phyloP scores from a whole-genome alignment of 352 stramenopile genomes.

The Phytophthora melonis region DNA sequence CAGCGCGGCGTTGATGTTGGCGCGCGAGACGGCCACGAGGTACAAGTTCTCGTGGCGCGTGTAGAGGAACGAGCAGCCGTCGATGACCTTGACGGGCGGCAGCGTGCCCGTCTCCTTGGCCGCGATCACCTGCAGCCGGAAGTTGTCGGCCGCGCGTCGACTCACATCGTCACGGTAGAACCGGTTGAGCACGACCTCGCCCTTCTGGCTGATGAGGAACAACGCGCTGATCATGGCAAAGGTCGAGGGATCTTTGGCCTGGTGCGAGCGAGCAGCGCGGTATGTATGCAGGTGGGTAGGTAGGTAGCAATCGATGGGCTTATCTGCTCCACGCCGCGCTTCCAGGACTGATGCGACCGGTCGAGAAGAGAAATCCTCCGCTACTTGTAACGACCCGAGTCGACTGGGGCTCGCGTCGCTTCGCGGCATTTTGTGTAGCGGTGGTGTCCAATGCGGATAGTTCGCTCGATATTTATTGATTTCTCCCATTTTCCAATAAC shows the following conservation, averaged over 20 bases:
- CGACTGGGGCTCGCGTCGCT: slow-evolving; percentile 15
- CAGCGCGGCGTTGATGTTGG: slow-evolving; percentile 97
- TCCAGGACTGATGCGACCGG: slow-evolving; percentile 36
- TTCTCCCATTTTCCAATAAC: no score
- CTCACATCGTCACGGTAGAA: slow-evolving; percentile 88
- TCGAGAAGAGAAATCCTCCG: slow-evolving; percentile 22
- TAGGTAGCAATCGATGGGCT: slow-evolving; percentile 3
- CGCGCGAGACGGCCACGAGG: slow-evolving; percentile 96
- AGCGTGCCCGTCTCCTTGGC: slow-evolving; percentile 96
- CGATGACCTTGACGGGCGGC: slow-evolving; percentile 95
- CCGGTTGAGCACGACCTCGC: slow-evolving; percentile 83
- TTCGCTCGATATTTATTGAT: no score
- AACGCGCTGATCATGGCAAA: slow-evolving; percentile 77
- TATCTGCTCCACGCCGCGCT: slow-evolving; percentile 32
- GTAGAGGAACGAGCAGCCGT: slow-evolving; percentile 98
- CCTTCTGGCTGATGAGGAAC: slow-evolving; percentile 87
- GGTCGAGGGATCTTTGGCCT: neutral
- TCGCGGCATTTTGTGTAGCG: slow-evolving; percentile 11
- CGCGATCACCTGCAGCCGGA: slow-evolving; percentile 93
- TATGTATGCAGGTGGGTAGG: no score
- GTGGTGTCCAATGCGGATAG: slow-evolving; percentile 1
- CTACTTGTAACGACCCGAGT: slow-evolving; percentile 22
- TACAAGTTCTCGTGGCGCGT: slow-evolving; percentile 98
- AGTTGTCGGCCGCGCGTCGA: slow-evolving; percentile 71
- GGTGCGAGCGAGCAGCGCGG: no score